Evolutionary conservation across 176 grass and related monocot species (phyloP), one percentile per base, ranked within the genome.

Genomic region (sorghum (Sorghum bicolor)): DNA sequence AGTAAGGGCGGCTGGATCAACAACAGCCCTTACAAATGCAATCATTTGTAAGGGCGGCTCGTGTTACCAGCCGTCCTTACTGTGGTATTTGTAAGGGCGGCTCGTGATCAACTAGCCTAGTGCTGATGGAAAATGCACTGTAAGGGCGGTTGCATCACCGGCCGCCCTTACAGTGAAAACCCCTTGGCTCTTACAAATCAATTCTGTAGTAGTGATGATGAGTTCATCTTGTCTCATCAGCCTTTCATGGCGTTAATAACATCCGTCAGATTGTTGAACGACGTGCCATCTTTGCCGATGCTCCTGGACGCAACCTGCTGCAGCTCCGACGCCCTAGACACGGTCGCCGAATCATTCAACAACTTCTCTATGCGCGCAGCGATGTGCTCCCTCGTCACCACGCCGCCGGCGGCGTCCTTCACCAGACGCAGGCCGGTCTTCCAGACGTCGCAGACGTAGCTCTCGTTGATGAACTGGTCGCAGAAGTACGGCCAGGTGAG

Each of bases 361-460:
- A 80, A 6, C 2, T 74, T 43, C 29, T 79, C 58, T 38, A 89
- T 10, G 44, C 20, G 52, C 4, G 44, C 57, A 19, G 61, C 78
- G 24, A 87, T 63, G 24, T 80, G 48, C 16, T 80, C 74, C 4
- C 65, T 74, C 16, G 26, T 43, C 43, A 87, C 63, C 37, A 87
- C 8, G 13, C 68, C 69, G 32, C 1, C 20, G 43, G 43, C 61
- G 5, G 43, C 61, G 5, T 80, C 66, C 15, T 32, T 45, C 2
- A 16, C 32, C 73, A 90, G 48, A 32, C 55, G 45, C 11, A 69
- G 32, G 28, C 84, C 84, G 4, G 86, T 43, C 69, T 72, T 83
- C 78, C 84, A 87, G 17, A 75, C 74, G 8, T 84, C 74, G 24
- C 80, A 83, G 13, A 90, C 45, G 47, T 90, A 91, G 84, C 37